phyloP scores from a whole-genome alignment of 352 stramenopile species.

The Bremia lactucae region DNA sequence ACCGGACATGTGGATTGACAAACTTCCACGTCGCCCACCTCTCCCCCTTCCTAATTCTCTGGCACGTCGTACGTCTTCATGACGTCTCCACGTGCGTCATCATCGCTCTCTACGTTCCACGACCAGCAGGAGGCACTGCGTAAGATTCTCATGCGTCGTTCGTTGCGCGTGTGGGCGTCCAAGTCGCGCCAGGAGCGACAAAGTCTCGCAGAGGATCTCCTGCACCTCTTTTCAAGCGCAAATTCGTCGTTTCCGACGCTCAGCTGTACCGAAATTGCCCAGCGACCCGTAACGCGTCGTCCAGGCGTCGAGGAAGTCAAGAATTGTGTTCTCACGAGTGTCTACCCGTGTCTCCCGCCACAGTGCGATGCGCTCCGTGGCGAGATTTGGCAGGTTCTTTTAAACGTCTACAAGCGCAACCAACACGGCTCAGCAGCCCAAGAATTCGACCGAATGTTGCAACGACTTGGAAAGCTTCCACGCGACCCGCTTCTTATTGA shows the following conservation, averaged over 20 bases:
- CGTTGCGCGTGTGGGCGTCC: constrained; percentile 40
- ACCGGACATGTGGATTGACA: too few species aligned
- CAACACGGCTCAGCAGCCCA: constrained; percentile 55
- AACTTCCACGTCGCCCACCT: too few species aligned
- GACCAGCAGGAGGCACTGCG: constrained; percentile 22
- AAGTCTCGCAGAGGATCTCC: constrained; percentile 35
- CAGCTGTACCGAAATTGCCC: constrained; percentile 9
- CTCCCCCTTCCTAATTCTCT: constrained; percentile 7
- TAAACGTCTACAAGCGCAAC: constrained; percentile 74
- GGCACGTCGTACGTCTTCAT: constrained; percentile 1
- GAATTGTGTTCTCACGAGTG: constrained; percentile 39
- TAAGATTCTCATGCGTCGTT: constrained; percentile 37
- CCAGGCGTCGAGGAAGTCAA: constrained; percentile 64
- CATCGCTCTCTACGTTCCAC: neutral
- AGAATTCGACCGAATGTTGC: constrained; percentile 67
- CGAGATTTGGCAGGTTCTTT: constrained; percentile 74
- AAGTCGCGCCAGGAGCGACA: constrained; percentile 49
- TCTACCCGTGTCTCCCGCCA: constrained; percentile 41
- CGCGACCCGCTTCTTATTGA: constrained; percentile 46
- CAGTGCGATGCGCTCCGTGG: constrained; percentile 38
- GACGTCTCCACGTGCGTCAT: constrained; percentile 9
- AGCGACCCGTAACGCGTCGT: constrained; percentile 50
- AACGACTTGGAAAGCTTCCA: constrained; percentile 48
- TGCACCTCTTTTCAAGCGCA: constrained; percentile 50
- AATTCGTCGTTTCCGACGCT: constrained; percentile 11